These are phyloP conservation scores for Poronia punctata DNA, from an alignment of 495 filamentous ascomycete genomes.

Conservation along the genomic window DNA sequence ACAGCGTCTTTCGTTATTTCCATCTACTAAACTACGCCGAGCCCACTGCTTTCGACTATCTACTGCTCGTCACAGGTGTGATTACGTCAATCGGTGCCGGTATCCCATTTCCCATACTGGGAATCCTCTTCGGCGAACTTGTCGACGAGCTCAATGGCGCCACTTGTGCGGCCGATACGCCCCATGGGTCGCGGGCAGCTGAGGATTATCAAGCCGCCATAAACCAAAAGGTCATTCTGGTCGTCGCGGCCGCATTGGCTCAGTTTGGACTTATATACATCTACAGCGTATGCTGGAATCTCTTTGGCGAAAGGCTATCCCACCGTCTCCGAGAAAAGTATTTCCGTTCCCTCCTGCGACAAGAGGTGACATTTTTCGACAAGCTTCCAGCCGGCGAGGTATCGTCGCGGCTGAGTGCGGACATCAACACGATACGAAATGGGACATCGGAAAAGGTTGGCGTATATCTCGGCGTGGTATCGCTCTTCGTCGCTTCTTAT, in stretches of 20 bases:
- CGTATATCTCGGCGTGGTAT: slow-evolving; percentile 48
- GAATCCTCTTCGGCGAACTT: slow-evolving; percentile 61
- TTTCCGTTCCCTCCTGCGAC: slow-evolving; percentile 48
- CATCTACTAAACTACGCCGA: slow-evolving; percentile 30
- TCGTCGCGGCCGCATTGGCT: slow-evolving; percentile 58
- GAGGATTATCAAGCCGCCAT: slow-evolving; percentile 35
- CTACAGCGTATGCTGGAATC: slow-evolving; percentile 50
- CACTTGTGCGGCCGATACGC: slow-evolving; percentile 36
- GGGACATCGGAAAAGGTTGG: slow-evolving; percentile 65
- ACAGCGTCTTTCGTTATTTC: slow-evolving; percentile 25
- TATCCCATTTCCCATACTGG: slow-evolving; percentile 61
- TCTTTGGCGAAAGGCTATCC: slow-evolving; percentile 54
- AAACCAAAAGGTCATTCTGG: slow-evolving; percentile 51
- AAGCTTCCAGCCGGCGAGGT: slow-evolving; percentile 51
- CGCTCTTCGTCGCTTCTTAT: slow-evolving; percentile 59
- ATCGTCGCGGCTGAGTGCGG: slow-evolving; percentile 51
- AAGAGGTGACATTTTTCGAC: slow-evolving; percentile 59
- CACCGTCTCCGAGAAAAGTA: slow-evolving; percentile 55
- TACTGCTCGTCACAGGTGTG: slow-evolving; percentile 45
- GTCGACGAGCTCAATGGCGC: slow-evolving; percentile 58
- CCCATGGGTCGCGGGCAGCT: slow-evolving; percentile 11
- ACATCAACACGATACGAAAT: slow-evolving; percentile 54
- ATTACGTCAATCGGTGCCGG: slow-evolving; percentile 53
- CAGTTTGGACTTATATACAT: slow-evolving; percentile 55
- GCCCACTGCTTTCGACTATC: slow-evolving; percentile 36